These are phyloP conservation scores for Cucurbita moschata DNA, from an alignment of 306 rosid genomes.

Conservation along the genomic window DNA sequence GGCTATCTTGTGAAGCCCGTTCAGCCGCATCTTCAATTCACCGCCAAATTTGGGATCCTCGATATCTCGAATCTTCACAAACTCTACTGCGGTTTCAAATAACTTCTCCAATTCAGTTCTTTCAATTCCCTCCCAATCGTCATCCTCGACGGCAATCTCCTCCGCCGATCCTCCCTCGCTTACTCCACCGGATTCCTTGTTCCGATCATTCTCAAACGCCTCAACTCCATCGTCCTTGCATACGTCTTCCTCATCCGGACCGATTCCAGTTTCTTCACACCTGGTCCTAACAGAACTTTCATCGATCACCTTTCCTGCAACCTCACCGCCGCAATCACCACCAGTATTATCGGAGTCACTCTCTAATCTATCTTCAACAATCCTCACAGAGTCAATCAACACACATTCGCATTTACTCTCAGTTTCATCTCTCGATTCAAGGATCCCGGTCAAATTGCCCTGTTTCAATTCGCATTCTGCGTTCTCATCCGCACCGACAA, in stretches of 20 bases:
- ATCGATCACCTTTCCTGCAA: constrained; percentile 12
- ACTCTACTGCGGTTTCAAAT: constrained; percentile 42
- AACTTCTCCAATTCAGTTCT: constrained; percentile 55
- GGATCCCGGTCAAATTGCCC: background rate
- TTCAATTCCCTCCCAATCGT: constrained; percentile 76
- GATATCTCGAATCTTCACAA: constrained; percentile 20
- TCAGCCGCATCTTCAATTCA: constrained; percentile 37
- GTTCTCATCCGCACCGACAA: constrained; percentile 15
- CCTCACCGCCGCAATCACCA: constrained; percentile 17
- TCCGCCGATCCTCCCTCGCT: background rate
- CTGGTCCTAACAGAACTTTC: constrained; percentile 9
- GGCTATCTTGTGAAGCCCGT: constrained; percentile 53
- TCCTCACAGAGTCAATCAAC: background rate
- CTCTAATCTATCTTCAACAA: background rate
- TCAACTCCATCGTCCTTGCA: background rate
- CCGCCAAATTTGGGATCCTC: constrained; percentile 22
- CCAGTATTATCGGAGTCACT: constrained; percentile 7
- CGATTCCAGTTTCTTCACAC: constrained; percentile 12
- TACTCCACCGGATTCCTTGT: constrained; percentile 13
- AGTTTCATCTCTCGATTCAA: background rate
- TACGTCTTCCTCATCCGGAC: background rate
- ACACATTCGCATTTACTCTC: background rate
- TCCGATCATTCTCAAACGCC: constrained; percentile 10
- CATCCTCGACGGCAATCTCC: constrained; percentile 27
- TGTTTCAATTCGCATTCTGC: background rate